Evolutionary conservation across 352 stramenopile species (phyloP), one percentile per base, ranked within the genome.

Genomic region (Globisporangium radiosum): DNA sequence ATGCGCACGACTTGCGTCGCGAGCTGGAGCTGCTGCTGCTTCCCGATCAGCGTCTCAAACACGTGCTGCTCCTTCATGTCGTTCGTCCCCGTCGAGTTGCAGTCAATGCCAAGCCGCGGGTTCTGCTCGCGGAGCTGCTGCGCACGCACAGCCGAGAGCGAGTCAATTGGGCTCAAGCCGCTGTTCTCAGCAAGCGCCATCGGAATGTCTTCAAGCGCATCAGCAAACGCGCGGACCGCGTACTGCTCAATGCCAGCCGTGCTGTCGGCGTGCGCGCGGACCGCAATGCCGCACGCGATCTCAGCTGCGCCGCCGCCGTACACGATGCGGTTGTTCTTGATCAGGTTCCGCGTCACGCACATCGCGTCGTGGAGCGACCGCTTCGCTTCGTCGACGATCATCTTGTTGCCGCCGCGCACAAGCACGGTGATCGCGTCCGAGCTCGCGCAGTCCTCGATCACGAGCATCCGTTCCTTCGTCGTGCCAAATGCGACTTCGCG

Each of bases 1-100:
- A 99, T 99, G 73, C 98, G 98, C 69, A 99, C 97, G 48, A 99
- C 95, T 80, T 99, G 97, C 49, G 97, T 99, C 42, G 97, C 97
- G 40, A 99, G 76, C 74, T 98, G 93, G 49, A 99, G 77, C 83
- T 99, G 97, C 76, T 99, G 96, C 81, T 99, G 96, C 85, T 99
- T 99, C 68, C 97, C 97, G 76, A 99, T 99, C 15, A 99, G 81
- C 51, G 97, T 99, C 78, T 99, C 97, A 74, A 99, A 99, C 44
- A 99, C 97, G 59, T 97, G 86, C 64, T 99, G 90, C 69, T 98
- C 84, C 73, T 98, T 98, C 97, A 99, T 99, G 78, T 99, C 94
- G 66, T 86, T 90, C 68, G 72, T 97, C 72, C 82, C 93, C 25
- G 78, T 87, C 54, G 89, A 90, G 72, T 97, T 98, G 79, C 95